Evolutionary conservation across 768 basidiomycete genomes (phyloP).

Genomic region (Lenzites betulinus): DNA sequence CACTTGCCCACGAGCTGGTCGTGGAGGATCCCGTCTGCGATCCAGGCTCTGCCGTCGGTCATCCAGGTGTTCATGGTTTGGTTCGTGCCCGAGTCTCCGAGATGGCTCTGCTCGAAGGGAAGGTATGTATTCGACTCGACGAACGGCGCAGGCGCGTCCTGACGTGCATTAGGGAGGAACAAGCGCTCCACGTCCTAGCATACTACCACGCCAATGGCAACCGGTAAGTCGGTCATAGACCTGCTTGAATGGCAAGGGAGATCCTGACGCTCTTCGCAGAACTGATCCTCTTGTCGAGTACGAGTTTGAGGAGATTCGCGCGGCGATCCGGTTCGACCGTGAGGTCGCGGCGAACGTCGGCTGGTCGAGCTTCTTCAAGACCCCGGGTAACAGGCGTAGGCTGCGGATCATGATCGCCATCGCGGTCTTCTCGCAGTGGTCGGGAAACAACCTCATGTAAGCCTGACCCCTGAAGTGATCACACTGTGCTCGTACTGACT

Average conservation of each 20-base stretch:
- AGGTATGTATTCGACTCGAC: conserved; percentile 22
- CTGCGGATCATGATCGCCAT: conserved; percentile 59
- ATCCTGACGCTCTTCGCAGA: conserved; percentile 8
- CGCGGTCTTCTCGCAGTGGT: conserved; percentile 59
- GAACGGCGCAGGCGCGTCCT: background rate
- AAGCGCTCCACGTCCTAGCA: conserved; percentile 39
- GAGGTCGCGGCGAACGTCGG: conserved; percentile 42
- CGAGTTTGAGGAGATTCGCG: conserved; percentile 67
- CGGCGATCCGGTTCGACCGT: conserved; percentile 38
- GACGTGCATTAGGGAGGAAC: conserved; percentile 29
- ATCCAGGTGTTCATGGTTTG: conserved; percentile 40
- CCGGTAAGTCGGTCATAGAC: conserved; percentile 12
- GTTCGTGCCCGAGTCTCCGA: conserved; percentile 44
- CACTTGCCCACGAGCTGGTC: conserved; percentile 39
- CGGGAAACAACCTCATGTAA: conserved; percentile 27
- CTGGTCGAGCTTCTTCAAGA: conserved; percentile 52
- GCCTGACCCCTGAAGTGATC: background rate
- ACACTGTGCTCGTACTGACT: background rate
- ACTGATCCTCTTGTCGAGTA: conserved; percentile 58
- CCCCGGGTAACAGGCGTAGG: conserved; percentile 53
- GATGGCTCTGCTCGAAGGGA: conserved; percentile 41
- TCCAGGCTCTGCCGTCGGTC: conserved; percentile 37
- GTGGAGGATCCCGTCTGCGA: conserved; percentile 46
- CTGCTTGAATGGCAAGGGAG: background rate
- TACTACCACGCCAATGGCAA: conserved; percentile 46